Conservation (phyloP, 305 asterid genomes). For the Solanum hybrid region DNA sequence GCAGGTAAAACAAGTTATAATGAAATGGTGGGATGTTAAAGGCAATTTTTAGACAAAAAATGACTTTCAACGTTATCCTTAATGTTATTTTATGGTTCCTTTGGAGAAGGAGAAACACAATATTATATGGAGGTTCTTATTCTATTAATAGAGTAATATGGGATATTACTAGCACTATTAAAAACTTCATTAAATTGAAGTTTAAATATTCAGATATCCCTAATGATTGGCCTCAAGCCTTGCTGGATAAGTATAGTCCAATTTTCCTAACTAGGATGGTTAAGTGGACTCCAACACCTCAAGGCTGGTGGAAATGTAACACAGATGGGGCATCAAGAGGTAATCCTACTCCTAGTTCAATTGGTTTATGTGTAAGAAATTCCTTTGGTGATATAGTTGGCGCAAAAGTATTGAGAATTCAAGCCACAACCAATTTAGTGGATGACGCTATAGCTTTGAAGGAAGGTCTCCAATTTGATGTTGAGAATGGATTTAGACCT, state of each 20-base stretch:
- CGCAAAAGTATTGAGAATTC: too few relatives aligned
- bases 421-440: background rate
- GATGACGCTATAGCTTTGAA: background rate
- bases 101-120: background rate
- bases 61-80: background rate
- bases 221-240: background rate
- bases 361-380: background rate
- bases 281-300: background rate
- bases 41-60: background rate
- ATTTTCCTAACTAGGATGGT: background rate
- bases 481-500: too few relatives aligned
- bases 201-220: background rate
- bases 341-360: background rate
- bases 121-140: background rate
- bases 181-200: background rate
- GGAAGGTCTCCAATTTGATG: background rate
- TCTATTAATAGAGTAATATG: background rate
- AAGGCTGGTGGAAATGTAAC: background rate
- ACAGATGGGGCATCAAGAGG: background rate
- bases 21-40: background rate
- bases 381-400: background rate
- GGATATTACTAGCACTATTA: background rate
- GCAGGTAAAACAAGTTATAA: background rate
- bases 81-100: background rate
- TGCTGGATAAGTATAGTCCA: background rate